Evolutionary conservation across 257 asterid species (phyloP), one percentile per base, ranked within the genome.

Genomic region (Penstemon newberryi): DNA sequence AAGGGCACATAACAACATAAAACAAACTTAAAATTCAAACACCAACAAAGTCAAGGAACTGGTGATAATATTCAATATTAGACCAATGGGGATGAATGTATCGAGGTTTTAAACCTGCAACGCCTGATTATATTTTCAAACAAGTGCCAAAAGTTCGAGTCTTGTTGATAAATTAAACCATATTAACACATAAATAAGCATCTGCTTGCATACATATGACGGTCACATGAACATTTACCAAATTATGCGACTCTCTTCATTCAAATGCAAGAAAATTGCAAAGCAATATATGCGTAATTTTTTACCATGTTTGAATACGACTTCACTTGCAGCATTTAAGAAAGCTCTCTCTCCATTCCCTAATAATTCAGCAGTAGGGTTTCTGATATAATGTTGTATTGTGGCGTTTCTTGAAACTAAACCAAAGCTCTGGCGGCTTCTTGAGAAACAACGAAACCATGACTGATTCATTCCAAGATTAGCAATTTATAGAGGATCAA

Each of bases 361-460:
- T 42, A 67, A 69, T n/a, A 73, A 51, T 39, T 54, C 46, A 62
- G 66, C 41, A 69, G 73, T 18, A 50, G 73, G 70, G 55, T 70
- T 45, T 38, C 56, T 53, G 62, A 9, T 10, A 33, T 0, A 60
- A 38, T 64, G 67, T 36, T 49, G 80, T 18, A 58, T 9, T 25
- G 70, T 3, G 51, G 71, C 49, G 43, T 44, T 73, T 52, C 69
- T 74, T 18, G 81, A 77, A 52, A 78, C 67, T 0, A 79, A 44
- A 65, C 67, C 62, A 70, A 73, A 40, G 53, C 74, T 60, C 51
- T 47, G 58, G 36, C 74, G 69, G 56, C 73, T 60, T 67, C 74
- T 78, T 68, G 80, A 77, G 25, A 78, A 45, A 62, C 74, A 72
- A 55, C 79, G 81, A 73, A 77, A 63, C 87, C 79, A 75, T 73